These are phyloP conservation scores for Scheffersomyces amazonensis DNA, from an alignment of 805 yeast species.

Conservation along the genomic window DNA sequence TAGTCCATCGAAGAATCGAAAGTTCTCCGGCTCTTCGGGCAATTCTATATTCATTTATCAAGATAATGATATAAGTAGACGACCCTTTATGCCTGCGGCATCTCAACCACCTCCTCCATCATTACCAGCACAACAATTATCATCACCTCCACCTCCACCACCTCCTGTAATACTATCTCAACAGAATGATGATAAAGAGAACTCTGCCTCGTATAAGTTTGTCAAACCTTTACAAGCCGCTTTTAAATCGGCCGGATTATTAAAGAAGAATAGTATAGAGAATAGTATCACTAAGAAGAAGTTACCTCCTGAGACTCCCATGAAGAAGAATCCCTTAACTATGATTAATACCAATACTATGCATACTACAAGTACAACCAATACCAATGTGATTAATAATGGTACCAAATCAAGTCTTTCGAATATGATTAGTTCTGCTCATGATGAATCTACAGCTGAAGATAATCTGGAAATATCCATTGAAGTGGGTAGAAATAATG, in stretches of 20 bases:
- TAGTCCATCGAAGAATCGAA: conserved; percentile 30
- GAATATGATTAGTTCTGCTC: conserved; percentile 15
- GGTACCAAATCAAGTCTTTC: conserved; percentile 12
- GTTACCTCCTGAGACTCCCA: conserved; percentile 44
- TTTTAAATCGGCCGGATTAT: conserved; percentile 69
- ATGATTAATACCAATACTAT: conserved; percentile 20
- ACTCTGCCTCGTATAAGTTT: conserved; percentile 49
- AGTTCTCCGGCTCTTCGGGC: conserved; percentile 15
- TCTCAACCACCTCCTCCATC: neutral
- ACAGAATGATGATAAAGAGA: conserved; percentile 39
- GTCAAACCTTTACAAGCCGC: conserved; percentile 87
- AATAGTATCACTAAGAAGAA: conserved; percentile 19
- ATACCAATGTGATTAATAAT: neutral
- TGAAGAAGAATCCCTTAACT: conserved; percentile 39
- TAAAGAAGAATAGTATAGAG: conserved; percentile 44
- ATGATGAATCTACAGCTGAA: conserved; percentile 14
- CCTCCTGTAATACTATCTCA: neutral
- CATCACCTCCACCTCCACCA: neutral
- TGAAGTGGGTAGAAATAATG: conserved; percentile 38
- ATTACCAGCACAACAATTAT: neutral
- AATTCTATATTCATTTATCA: conserved; percentile 21
- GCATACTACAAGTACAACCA: neutral
- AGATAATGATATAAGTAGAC: conserved; percentile 10
- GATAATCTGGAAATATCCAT: conserved; percentile 30
- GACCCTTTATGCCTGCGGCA: neutral